These are phyloP conservation scores for Candida verbasci DNA, from an alignment of 805 yeast genomes.

Conservation along the genomic window DNA sequence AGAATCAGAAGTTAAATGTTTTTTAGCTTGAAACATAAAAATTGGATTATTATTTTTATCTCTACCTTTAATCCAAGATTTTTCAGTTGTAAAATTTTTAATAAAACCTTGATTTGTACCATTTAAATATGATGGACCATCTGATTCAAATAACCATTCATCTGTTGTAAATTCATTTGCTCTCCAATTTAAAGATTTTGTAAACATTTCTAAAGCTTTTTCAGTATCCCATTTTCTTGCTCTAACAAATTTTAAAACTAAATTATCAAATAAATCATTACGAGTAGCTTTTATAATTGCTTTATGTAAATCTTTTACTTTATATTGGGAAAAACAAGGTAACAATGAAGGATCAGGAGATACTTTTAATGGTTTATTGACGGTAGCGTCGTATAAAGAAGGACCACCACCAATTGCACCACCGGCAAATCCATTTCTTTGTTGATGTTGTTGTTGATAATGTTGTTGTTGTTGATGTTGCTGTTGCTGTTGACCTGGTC, in stretches of 20 bases:
- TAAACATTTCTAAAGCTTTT: slow-evolving; percentile 64
- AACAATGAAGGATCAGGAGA: slow-evolving; percentile 36
- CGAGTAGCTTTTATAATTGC: slow-evolving; percentile 44
- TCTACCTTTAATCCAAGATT: slow-evolving; percentile 69
- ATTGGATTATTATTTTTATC: slow-evolving; percentile 77
- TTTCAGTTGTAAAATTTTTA: slow-evolving; percentile 57
- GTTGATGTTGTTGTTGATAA: no score
- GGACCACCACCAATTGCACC: no score
- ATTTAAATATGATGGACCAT: slow-evolving; percentile 49
- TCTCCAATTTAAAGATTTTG: slow-evolving; percentile 78
- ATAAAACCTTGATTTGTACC: slow-evolving; percentile 43
- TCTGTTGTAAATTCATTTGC: slow-evolving; percentile 56
- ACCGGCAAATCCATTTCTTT: background rate
- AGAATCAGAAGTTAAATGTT: slow-evolving; percentile 54
- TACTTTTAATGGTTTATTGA: slow-evolving; percentile 10
- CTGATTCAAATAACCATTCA: slow-evolving; percentile 64
- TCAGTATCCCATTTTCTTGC: slow-evolving; percentile 85
- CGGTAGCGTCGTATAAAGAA: slow-evolving; percentile 3
- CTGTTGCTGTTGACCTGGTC: slow-evolving; percentile 3
- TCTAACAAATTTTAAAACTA: slow-evolving; percentile 69
- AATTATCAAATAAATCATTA: slow-evolving; percentile 78
- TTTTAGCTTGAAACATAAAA: slow-evolving; percentile 73
- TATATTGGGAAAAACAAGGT: slow-evolving; percentile 46
- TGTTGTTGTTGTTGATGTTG: slow-evolving; percentile 1
- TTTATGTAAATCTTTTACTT: slow-evolving; percentile 46